Conservation (phyloP, 768 basidiomycete genomes). For the Rhodocollybia butyracea region DNA sequence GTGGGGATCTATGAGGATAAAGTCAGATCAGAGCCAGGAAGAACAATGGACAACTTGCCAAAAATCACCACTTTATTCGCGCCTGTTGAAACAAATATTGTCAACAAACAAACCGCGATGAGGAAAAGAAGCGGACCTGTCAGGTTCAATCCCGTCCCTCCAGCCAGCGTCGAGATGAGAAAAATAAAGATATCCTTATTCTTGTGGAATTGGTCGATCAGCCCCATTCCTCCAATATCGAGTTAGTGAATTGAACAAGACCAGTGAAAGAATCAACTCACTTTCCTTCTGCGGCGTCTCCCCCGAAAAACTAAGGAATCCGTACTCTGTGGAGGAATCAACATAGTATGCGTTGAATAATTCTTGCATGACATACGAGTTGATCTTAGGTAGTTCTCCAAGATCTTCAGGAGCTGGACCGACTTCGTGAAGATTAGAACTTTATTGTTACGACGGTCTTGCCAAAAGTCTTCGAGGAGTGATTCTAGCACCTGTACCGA, state of each 20-base stretch:
- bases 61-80: slow-evolving; percentile 96
- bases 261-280: neutral
- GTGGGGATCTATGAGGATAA: slow-evolving; percentile 63
- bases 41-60: slow-evolving; percentile 34
- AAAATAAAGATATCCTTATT: slow-evolving; percentile 76
- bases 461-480: slow-evolving; percentile 64
- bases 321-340: neutral
- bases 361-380: slow-evolving; percentile 34
- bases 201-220: slow-evolving; percentile 81
- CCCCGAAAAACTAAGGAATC: slow-evolving; percentile 1
- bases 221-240: slow-evolving; percentile 61
- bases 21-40: slow-evolving; percentile 10
- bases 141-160: slow-evolving; percentile 87
- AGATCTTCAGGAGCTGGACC: slow-evolving; percentile 84
- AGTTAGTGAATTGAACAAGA: neutral
- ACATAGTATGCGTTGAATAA: neutral
- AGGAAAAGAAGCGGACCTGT: slow-evolving; percentile 38
- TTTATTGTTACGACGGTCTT: slow-evolving; percentile 70
- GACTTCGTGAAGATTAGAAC: slow-evolving; percentile 93
- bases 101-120: neutral
- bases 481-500: slow-evolving; percentile 58
- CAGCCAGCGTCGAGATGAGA: slow-evolving; percentile 87
- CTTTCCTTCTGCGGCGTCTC: slow-evolving; percentile 5
- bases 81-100: slow-evolving; percentile 32
- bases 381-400: slow-evolving; percentile 69